Evolutionary conservation across 2,329 filamentous ascomycete species (phyloP).

Genomic region (Talaromyces sp.): DNA sequence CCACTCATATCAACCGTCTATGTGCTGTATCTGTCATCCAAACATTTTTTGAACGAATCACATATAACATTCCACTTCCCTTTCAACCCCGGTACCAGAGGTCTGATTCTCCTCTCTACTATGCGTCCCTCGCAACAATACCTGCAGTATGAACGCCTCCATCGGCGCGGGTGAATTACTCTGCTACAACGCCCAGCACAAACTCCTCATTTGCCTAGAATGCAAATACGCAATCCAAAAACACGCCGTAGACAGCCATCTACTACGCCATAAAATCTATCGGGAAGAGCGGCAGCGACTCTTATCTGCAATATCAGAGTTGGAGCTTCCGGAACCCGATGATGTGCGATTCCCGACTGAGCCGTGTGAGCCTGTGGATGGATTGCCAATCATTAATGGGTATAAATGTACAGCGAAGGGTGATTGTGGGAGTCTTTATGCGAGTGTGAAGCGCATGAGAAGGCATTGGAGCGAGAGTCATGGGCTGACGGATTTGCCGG

Average conservation of each 20-base stretch:
- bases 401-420: constrained; percentile 4
- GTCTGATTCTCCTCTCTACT: background rate
- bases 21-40: background rate
- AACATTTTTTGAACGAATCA: background rate
- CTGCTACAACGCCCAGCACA: constrained; percentile 1
- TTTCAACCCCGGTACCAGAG: background rate
- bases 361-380: background rate
- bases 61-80: constrained; percentile 6
- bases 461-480: constrained; percentile 8
- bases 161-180: constrained; percentile 3
- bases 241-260: constrained; percentile 9
- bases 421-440: constrained; percentile 6
- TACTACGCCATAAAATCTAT: constrained; percentile 16
- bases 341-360: background rate
- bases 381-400: constrained; percentile 2
- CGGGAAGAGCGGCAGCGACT: background rate
- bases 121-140: background rate
- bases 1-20: background rate
- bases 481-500: background rate
- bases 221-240: constrained; percentile 17
- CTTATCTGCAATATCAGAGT: constrained; percentile 1
- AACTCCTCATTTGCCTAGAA: constrained; percentile 12
- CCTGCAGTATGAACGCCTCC: background rate
- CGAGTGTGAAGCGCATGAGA: constrained; percentile 10
- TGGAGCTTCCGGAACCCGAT: constrained; percentile 1